Conservation (phyloP, 2,329 filamentous ascomycete species). For the Dothideomycetes sp. region DNA sequence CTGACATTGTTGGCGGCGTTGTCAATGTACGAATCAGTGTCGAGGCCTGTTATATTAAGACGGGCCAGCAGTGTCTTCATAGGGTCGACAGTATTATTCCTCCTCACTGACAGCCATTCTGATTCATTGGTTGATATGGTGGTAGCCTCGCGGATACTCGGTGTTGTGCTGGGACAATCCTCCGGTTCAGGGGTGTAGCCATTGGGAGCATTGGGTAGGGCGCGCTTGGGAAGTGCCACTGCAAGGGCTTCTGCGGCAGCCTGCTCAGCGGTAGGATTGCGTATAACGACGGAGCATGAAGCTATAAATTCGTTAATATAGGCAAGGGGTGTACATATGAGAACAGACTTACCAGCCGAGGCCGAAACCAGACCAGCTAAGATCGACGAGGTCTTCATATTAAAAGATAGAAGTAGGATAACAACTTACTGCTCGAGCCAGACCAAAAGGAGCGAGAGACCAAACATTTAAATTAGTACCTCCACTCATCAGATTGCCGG, state of each 20-base stretch:
- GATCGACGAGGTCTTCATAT: constrained; percentile 5
- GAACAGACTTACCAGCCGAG: background rate
- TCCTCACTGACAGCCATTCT: constrained; percentile 60
- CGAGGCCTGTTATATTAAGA: constrained; percentile 65
- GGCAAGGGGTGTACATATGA: background rate
- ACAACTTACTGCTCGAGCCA: too few relatives aligned
- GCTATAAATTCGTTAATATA: constrained; percentile 1
- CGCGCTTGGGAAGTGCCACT: constrained; percentile 12
- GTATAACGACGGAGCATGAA: constrained; percentile 6
- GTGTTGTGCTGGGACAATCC: constrained; percentile 58
- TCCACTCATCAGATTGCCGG: too few relatives aligned
- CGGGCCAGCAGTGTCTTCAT: constrained; percentile 63
- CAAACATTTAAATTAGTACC: too few relatives aligned
- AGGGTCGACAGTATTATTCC: constrained; percentile 62
- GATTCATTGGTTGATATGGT: constrained; percentile 58
- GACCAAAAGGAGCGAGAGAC: too few relatives aligned
- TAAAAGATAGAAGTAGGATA: too few relatives aligned
- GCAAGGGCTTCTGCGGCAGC: constrained; percentile 9
- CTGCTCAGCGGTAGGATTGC: constrained; percentile 6
- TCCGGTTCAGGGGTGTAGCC: constrained; percentile 62
- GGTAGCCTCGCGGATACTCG: constrained; percentile 54
- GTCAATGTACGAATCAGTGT: constrained; percentile 63
- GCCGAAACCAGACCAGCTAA: constrained; percentile 7
- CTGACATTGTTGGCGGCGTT: constrained; percentile 43
- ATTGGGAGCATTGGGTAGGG: constrained; percentile 45